Base-by-base conservation (phyloP, 2,329 filamentous ascomycete species). In the Aspergillus tanneri region DNA sequence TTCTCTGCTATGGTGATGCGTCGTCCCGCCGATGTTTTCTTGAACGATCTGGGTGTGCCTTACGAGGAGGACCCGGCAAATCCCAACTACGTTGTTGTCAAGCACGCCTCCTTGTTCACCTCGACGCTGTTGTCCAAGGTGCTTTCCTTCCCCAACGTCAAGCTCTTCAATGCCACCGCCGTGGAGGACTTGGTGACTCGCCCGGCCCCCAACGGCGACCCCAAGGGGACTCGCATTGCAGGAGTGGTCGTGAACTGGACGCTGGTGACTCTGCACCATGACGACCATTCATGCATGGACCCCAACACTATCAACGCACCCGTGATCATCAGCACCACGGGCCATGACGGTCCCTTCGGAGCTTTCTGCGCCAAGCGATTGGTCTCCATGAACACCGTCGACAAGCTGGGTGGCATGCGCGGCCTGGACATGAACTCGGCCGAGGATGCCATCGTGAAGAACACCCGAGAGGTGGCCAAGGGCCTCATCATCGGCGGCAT, bases 241-340 rank as follows among this genome's bases (percentile, higher is more conserved):
- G 90, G 90, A 62, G 90, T 96, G 1, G 91, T 96, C 46, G 95
- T 89, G 63, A 96, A 96, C 80, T 96, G 90, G 90, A 96, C 90
- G 1, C 80, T 96, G 21, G 90, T 96, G 40, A 83, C 85, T 35
- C 87, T 92, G 78, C 86, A 91, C 71, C 87, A 91, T 71, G 87
- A 90, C 66, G 87, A 92, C 68, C 90, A 95, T 76, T 88, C 83
- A 53, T 96, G 90, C 85, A 95, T 96, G 90, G 91, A 96, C 70
- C 90, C 90, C 59, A 95, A 93, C 82, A 96, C 90, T 63, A 95
- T 96, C 81, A 96, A 95, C 67, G 89, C 90, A 0, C 90, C 90
- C 1, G 72, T 96, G 50, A 78, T 96, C 65, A 87, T 96, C 75
- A 90, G 85, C 49, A 96, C 90, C 19, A 96, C 90, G 0, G 91